Evolutionary conservation across 2,329 filamentous ascomycete genomes (phyloP), one percentile per base, ranked within the genome.

Genomic region (Helicocarpus griseus): DNA sequence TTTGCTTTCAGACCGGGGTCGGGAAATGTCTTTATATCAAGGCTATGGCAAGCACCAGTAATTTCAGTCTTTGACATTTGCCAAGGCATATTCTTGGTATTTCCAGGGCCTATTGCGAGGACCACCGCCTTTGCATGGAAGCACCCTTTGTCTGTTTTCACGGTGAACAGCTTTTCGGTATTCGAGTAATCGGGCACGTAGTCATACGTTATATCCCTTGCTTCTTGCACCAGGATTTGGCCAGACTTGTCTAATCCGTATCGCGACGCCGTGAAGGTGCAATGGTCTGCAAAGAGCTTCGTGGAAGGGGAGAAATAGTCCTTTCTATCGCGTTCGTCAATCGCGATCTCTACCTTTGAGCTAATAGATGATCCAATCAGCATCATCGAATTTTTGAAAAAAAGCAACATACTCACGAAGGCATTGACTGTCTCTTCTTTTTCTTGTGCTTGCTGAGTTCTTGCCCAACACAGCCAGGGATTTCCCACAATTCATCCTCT

Each of bases 401-500:
- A n/a, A n/a, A n/a, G n/a, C 11, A 31, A 8, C 21, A 11, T 55
- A 75, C 74, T 73, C 74, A 63, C 70, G 70, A 57, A 59, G 35
- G 61, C 57, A 54, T 68, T 53, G 68, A 59, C 56, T 81, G 80
- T 73, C 88, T 89, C 71, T 83, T 85, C 65, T 71, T 74, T 72
- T 83, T 85, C 64, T 80, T 77, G 65, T 91, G 85, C 69, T 91
- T 91, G 70, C 85, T 89, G 52, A 89, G 66, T 61, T 89, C 86
- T 60, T 85, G 88, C 0, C 87, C 87, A 0, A 89, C 86, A 56
- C 86, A 89, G 2, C 84, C 83, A 0, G 77, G 71, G 45, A 91
- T 83, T 67, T 90, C 85, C 44, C 78, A 73, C 7, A 89, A 67
- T 60, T 91, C 85, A 5, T 69, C 66, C 53, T 81, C 77, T n/a